Percentiles rank a stretch among this genome's conserved stretches.
Evolutionary conservation across 768 basidiomycete species (phyloP).

Genomic region (Wakefieldia striispora): DNA sequence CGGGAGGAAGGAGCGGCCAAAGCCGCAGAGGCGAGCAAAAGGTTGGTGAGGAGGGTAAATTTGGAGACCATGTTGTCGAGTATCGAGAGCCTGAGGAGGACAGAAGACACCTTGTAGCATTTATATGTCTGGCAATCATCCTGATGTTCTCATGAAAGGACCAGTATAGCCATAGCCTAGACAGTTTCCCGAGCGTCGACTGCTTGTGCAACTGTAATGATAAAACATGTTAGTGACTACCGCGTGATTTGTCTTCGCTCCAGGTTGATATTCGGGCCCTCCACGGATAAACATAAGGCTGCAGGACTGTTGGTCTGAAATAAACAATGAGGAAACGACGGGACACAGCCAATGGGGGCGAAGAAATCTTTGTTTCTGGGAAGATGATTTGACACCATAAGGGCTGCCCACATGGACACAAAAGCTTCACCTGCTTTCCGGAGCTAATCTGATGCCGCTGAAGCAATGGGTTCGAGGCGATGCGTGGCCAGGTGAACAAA

Average conservation of each 20-base stretch:
- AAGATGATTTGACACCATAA: too few species aligned
- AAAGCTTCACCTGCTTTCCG: neutral
- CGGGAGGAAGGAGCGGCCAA: slow-evolving; percentile 19
- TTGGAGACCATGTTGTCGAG: slow-evolving; percentile 18
- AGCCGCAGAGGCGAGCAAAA: slow-evolving; percentile 20
- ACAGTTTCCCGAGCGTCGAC: neutral
- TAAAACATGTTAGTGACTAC: neutral
- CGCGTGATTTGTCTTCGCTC: neutral
- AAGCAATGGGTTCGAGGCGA: neutral
- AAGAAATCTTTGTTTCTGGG: too few species aligned
- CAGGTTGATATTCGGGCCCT: neutral
- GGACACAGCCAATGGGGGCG: too few species aligned
- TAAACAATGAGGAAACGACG: too few species aligned
- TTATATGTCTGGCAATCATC: slow-evolving; percentile 10
- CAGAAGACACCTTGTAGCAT: neutral
- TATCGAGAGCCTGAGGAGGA: neutral
- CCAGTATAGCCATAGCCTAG: neutral
- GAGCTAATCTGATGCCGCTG: neutral
- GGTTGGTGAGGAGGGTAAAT: slow-evolving; percentile 8
- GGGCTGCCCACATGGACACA: slow-evolving; percentile 5
- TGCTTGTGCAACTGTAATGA: neutral
- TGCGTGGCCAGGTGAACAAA: neutral
- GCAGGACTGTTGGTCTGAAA: too few species aligned
- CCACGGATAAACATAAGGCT: neutral
- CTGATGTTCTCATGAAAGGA: slow-evolving; percentile 4